These are phyloP conservation scores for Collybiopsis confluens DNA, from an alignment of 768 basidiomycete species.

Conservation along the genomic window DNA sequence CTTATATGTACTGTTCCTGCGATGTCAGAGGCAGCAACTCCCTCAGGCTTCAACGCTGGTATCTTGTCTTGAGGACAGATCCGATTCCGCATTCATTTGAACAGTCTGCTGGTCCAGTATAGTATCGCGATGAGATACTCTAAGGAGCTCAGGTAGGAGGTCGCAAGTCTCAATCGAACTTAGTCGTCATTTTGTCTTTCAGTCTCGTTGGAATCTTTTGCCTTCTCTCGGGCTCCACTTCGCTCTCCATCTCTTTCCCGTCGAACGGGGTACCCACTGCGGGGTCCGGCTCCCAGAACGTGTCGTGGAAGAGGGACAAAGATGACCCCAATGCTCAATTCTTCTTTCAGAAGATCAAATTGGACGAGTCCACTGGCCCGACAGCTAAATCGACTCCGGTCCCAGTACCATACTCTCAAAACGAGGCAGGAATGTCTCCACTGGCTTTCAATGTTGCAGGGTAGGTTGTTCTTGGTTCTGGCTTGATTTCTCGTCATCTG, in stretches of 20 bases:
- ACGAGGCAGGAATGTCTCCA: background rate
- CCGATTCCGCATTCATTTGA: too few relatives aligned
- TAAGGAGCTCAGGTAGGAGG: too few relatives aligned
- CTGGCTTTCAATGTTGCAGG: background rate
- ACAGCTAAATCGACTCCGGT: background rate
- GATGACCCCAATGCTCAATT: background rate
- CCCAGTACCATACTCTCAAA: background rate
- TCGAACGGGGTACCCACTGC: background rate
- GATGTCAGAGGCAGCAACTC: too few relatives aligned
- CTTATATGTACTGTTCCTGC: too few relatives aligned
- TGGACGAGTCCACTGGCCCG: background rate
- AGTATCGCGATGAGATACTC: too few relatives aligned
- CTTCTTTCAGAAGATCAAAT: conserved; percentile 1
- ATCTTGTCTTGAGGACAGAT: too few relatives aligned
- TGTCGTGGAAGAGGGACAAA: background rate
- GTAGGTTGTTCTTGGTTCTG: background rate
- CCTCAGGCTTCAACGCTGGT: too few relatives aligned
- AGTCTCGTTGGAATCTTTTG: too few relatives aligned
- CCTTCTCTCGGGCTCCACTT: background rate
- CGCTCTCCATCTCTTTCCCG: conserved; percentile 3
- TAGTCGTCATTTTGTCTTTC: too few relatives aligned
- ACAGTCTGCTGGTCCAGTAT: too few relatives aligned
- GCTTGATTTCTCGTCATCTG: background rate
- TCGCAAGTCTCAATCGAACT: too few relatives aligned
- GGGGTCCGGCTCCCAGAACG: background rate